Conservation (phyloP, 2,329 filamentous ascomycete genomes). For the Raffaelea ambrosiae region DNA sequence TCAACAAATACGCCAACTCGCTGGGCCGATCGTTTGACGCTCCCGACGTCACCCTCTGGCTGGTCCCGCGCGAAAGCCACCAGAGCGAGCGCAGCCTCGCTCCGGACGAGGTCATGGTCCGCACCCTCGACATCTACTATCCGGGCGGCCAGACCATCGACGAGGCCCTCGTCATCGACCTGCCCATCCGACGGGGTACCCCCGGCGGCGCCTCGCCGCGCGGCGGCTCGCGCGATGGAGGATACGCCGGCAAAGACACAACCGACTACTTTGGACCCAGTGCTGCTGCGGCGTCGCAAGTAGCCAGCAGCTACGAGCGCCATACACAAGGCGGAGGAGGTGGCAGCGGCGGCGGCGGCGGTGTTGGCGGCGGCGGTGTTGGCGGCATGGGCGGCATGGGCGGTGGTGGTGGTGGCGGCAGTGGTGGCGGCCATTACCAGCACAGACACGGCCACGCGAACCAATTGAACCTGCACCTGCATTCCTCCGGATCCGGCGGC, state of each 20-base stretch:
- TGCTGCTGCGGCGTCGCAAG: slow-evolving; percentile 13
- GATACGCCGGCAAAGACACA: slow-evolving; percentile 17
- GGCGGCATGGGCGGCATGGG: not conserved
- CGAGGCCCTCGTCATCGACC: slow-evolving; percentile 86
- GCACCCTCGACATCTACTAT: slow-evolving; percentile 73
- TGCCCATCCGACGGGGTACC: slow-evolving; percentile 60
- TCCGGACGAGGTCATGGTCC: slow-evolving; percentile 76
- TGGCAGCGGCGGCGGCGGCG: not conserved
- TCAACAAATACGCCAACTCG: slow-evolving; percentile 90
- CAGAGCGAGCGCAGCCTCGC: slow-evolving; percentile 61
- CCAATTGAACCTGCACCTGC: not conserved
- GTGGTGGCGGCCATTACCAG: slow-evolving; percentile 6
- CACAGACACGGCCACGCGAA: not conserved
- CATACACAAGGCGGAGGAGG: too few relatives aligned
- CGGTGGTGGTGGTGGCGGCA: not conserved
- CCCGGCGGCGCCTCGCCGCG: slow-evolving; percentile 69
- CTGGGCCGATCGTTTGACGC: slow-evolving; percentile 82
- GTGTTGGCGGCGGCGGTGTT: not conserved
- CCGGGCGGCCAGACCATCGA: slow-evolving; percentile 80
- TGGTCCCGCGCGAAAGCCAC: slow-evolving; percentile 58
- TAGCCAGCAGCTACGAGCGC: not conserved
- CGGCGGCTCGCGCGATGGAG: slow-evolving; percentile 26
- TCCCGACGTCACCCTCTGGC: slow-evolving; percentile 76
- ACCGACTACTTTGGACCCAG: slow-evolving; percentile 75
- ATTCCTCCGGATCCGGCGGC: not conserved